Base-by-base conservation (phyloP, 1,139 yeast genomes). In the Zygoascus hellenicus region DNA sequence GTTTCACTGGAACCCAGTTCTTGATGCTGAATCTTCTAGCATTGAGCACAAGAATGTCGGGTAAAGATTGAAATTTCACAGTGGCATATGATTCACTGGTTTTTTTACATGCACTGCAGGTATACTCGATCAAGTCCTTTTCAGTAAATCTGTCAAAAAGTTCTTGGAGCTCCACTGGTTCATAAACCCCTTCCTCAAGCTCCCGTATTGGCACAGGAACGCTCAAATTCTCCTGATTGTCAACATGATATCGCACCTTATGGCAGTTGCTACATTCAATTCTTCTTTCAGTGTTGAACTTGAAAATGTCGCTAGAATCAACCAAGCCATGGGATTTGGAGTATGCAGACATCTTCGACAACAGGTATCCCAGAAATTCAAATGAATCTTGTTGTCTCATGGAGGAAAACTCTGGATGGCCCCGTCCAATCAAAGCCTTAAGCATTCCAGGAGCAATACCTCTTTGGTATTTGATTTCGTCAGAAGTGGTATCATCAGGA, bases 371-470 rank as follows among this genome's bases (percentile, higher is more conserved):
- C 64, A 89, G 75, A 61, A 89, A 94, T 63, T 92, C 98, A 70
- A 83, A 85, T 0, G 97, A 94, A 69, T 92, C 99, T 63, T 92
- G 98, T 61, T 92, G 99, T 57, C 81, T 78, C 74, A 83, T 86
- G 0, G 96, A 82, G 42, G 82, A 74, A 59, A 92, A 92, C 60
- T 92, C 98, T 13, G 75, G 73, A 64, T 92, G 95, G 38, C 79
- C 80, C 47, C 76, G 76, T 1, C 96, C 97, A 48, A 94, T 72
- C 26, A 88, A 69, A 3, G 77, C 69, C 63, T 90, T 92, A 65
- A 92, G 82, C 50, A 82, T 75, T 1, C 78, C 70, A 0, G 96
- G 97, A 47, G 80, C 78, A 26, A 92, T 74, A 3, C 97, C 97
- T 36, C 70, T 61, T 60, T 88, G 94, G 60, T 82, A 86, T 10